These are phyloP conservation scores for Sphagnum fallax DNA, from an alignment of 228 moss, liverwort and hornwort species.

Conservation along the genomic window DNA sequence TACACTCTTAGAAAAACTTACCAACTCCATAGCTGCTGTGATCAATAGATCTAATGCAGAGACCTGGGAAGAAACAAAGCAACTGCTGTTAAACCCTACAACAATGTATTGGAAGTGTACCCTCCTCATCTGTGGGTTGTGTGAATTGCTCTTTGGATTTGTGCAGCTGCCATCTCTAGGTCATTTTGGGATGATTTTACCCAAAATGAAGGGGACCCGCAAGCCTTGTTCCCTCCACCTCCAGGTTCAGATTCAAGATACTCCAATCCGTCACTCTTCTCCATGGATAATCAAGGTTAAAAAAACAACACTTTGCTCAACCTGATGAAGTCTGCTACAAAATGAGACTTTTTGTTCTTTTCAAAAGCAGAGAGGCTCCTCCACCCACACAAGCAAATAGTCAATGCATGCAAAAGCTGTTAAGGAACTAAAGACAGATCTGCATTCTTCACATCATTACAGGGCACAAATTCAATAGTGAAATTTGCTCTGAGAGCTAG, in stretches of 20 bases:
- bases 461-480: too few species aligned
- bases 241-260: conserved; percentile 32
- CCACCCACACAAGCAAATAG: too few species aligned
- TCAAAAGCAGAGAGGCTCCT: too few species aligned
- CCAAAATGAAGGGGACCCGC: conserved; percentile 23
- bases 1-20: background rate
- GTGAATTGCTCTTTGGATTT: background rate
- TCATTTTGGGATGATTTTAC: conserved; percentile 44
- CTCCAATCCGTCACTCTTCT: conserved; percentile 33
- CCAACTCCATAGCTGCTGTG: too few species aligned
- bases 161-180: conserved; percentile 29
- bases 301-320: background rate
- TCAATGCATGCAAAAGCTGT: too few species aligned
- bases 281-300: conserved; percentile 36
- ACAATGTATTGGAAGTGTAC: background rate
- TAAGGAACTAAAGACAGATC: too few species aligned
- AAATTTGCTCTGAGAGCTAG: too few species aligned
- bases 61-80: background rate
- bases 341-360: too few species aligned
- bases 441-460: too few species aligned
- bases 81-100: background rate
- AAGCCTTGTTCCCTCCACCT: conserved; percentile 24
- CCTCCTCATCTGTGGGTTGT: too few species aligned
- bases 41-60: background rate
- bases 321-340: too few species aligned